A percentile compares a stretch with the other conserved stretches of the same genome.
These are phyloP conservation scores for Thielaviopsis euricoi DNA, from an alignment of 2,329 filamentous ascomycete genomes.

Conservation along the genomic window DNA sequence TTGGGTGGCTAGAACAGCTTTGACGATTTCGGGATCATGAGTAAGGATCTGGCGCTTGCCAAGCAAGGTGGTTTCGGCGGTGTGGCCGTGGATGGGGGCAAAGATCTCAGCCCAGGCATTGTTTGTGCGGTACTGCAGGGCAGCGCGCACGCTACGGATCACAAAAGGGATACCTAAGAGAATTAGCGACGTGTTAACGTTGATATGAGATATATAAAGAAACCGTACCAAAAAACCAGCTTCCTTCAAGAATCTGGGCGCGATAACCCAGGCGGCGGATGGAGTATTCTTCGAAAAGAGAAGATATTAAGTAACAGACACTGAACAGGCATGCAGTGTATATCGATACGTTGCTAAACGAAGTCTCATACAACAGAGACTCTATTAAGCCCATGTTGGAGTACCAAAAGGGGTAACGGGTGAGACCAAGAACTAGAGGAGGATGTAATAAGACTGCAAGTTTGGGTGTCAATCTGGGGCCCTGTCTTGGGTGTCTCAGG, in stretches of 20 bases:
- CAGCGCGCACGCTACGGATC: conserved; percentile 34
- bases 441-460: too few relatives aligned
- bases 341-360: neutral
- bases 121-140: conserved; percentile 37
- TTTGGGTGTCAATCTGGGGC: neutral
- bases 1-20: conserved; percentile 74
- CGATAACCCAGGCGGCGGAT: conserved; percentile 3
- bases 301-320: neutral
- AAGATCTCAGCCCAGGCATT: conserved; percentile 45
- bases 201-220: neutral
- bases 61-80: conserved; percentile 40
- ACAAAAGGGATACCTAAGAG: conserved; percentile 45
- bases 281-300: conserved; percentile 25
- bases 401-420: neutral
- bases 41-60: conserved; percentile 55
- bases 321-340: neutral
- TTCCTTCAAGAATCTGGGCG: neutral
- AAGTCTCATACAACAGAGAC: neutral
- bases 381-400: neutral
- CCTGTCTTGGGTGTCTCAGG: too few relatives aligned
- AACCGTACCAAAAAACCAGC: neutral
- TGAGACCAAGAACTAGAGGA: too few relatives aligned
- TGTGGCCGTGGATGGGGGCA: conserved; percentile 28
- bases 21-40: conserved; percentile 75
- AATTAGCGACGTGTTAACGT: neutral